phyloP scores from a whole-genome alignment of 352 stramenopile genomes.

The Phytophthora foliorum region DNA sequence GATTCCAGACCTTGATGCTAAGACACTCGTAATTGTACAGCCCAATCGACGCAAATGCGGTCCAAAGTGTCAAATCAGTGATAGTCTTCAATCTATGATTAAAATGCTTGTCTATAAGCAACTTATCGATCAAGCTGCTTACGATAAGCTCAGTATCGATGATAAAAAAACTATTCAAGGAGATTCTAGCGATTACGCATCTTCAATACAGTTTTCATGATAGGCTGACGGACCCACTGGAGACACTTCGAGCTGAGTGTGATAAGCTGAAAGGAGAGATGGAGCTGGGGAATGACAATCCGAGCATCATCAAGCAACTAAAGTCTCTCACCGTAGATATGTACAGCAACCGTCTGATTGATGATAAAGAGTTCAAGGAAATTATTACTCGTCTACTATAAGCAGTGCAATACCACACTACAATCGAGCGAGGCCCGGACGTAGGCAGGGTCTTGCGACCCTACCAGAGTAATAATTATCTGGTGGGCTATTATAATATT shows the following conservation, averaged over 20 bases:
- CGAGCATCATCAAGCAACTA: constrained; percentile 18
- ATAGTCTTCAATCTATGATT: constrained; percentile 12
- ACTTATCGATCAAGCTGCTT: constrained; percentile 8
- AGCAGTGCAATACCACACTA: too few relatives aligned
- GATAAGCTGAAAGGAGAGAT: constrained; percentile 22
- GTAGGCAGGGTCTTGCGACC: too few relatives aligned
- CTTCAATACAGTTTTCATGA: constrained; percentile 13
- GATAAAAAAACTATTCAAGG: constrained; percentile 21
- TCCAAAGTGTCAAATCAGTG: constrained; percentile 12
- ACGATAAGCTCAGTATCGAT: constrained; percentile 21
- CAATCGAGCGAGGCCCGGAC: too few relatives aligned
- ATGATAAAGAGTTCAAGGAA: too few relatives aligned
- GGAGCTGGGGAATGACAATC: constrained; percentile 15
- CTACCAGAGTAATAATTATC: too few relatives aligned
- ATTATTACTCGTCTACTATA: too few relatives aligned
- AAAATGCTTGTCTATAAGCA: constrained; percentile 4
- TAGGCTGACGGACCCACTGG: too few relatives aligned
- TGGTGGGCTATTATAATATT: too few relatives aligned
- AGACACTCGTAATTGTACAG: constrained; percentile 11
- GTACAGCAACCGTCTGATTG: too few relatives aligned
- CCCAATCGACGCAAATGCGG: constrained; percentile 17
- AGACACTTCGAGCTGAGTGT: constrained; percentile 19
- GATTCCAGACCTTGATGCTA: constrained; percentile 15
- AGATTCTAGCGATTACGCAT: constrained; percentile 12
- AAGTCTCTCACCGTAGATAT: constrained; percentile 28